Conservation (phyloP, 768 basidiomycete species). For the Boletus rubroflammeus region DNA sequence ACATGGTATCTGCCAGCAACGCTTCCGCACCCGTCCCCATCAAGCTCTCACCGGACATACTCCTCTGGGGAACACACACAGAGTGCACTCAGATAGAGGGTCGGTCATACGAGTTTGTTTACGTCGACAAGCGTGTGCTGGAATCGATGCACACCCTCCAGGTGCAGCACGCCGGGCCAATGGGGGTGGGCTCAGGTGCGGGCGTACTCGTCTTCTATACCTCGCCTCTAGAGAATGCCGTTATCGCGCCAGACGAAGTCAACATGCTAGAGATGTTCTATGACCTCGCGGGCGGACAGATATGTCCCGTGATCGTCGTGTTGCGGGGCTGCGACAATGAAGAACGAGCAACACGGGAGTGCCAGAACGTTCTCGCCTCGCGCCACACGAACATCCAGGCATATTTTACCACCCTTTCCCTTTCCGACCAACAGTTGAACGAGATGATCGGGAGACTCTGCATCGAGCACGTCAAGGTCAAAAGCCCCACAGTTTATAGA, state of each 20-base stretch:
- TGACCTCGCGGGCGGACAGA: not conserved
- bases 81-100: not conserved
- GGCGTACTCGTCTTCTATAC: not conserved
- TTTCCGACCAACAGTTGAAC: not conserved
- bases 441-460: not conserved
- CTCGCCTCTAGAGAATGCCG: not conserved
- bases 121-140: not conserved
- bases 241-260: not conserved
- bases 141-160: not conserved
- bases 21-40: not conserved
- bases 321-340: not conserved
- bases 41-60: not conserved
- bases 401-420: not conserved
- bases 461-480: not conserved
- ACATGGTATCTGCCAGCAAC: not conserved
- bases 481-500: not conserved
- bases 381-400: not conserved
- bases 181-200: not conserved
- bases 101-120: not conserved
- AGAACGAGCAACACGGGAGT: not conserved
- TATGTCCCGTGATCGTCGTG: not conserved
- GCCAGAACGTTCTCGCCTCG: not conserved
- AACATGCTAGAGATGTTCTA: not conserved
- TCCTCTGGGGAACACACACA: not conserved
- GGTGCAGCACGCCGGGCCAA: not conserved